Evolutionary conservation across 1,284 basidiomycete species (phyloP), one percentile per base, ranked within the genome.

Genomic region (Microbotryum lychnidis-dioicae): DNA sequence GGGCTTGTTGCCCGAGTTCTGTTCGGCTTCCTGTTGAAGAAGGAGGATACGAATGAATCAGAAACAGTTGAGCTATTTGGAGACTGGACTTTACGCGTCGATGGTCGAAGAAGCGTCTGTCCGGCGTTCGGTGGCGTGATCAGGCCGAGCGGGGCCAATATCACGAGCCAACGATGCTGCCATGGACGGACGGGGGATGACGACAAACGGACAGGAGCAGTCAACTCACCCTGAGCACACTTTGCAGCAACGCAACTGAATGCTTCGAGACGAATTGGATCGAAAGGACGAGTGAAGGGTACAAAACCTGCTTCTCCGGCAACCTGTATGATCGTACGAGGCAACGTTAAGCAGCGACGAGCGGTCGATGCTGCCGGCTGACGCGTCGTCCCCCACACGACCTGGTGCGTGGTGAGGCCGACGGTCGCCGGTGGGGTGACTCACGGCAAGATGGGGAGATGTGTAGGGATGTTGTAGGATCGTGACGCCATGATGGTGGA

Each of bases 251-350:
- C 27, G 55, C 46, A 23, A 67, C 50, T 3, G 55, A 53, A 21
- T 65, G 58, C 16, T 54, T 21, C 9, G 61, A 44, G 47, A 57
- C 50, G 42, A 71, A 57, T 10, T 64, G 65, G n/a, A 71, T 44
- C 23, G 66, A 65, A 44, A 67, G 46, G 49, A 65, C 33, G 18
- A 58, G 61, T 18, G 57, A 57, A 5, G 68, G 68, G 31, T 57
- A 66, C 44, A 71, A 57, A 55, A 69, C 60, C 10, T 44, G 50
- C 5, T 61, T 59, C 4, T 47, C 50, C 0, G 70, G 68, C 10
- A 71, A 56, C 3, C 62, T 64, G 62, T 29, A 51, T 23, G 50
- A 9, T 37, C 18, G 8, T 6, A 10, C 14, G 16, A 42, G 9
- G 37, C 37, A 16, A 16, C 14, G 12, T 42, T 42, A 12, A 42